Base-by-base conservation (phyloP, 2,329 filamentous ascomycete genomes). In the Emergomyces africanus region DNA sequence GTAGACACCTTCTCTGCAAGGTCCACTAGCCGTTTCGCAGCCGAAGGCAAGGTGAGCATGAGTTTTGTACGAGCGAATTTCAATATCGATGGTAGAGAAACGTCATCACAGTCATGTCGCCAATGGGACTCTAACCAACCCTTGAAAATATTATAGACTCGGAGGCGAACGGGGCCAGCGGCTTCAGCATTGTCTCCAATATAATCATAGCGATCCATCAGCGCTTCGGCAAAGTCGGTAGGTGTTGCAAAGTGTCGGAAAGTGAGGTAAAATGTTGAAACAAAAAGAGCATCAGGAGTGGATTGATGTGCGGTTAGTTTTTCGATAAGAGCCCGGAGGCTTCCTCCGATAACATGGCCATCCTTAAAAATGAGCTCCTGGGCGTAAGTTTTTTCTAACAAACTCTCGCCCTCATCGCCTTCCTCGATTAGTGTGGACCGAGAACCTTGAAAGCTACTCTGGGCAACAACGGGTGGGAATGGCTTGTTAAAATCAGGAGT, bases 51-150 rank as follows among this genome's bases (percentile, higher is more conserved):
- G 6, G 86, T 79, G 1, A 79, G 72, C 55, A 79, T 78, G 8
- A 99, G 79, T 64, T 87, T 87, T 53, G 81, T 81, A 64, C 86
- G 83, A 1, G 92, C 90, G 72, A 99, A 99, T 0, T 83, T 78
- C 39, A 87, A 79, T 63, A 99, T 95, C 54, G 88, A 77, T 0
- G 81, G 78, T 9, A 99, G 78, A 1, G 91, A 90, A 14, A 83
- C 81, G 57, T 83, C 82, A 70, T 99, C 94, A 12, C 85, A 84
- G 61, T 90, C 84, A 63, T 89, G 84, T 54, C 88, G 84, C 92
- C 94, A 99, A 73, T 99, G 90, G 6, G 88, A 94, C 75, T 97
- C 94, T 23, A 99, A 78, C 94, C 94, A 99, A 48, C 89, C 88
- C 74, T 99, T 99, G 79, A 99, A 90, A 59, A 90, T 86, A 70